Evolutionary conservation across 75 land plant species (phyloP).

Genomic region (Cryptomeria japonica): DNA sequence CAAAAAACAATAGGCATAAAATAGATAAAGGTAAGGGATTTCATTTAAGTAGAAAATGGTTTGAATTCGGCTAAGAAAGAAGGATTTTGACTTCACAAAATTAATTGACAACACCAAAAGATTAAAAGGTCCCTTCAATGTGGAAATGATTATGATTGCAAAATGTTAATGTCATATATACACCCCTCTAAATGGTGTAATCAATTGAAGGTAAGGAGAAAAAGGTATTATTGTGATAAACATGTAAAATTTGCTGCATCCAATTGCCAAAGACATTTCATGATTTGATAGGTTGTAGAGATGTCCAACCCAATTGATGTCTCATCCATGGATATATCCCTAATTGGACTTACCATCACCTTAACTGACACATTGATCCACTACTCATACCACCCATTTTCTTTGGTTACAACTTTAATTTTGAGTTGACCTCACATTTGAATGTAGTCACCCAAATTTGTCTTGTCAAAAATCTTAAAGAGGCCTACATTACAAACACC

Average conservation of each 20-base stretch:
- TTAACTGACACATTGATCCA: slow-evolving; percentile 35
- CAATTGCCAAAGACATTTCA: slow-evolving; percentile 57
- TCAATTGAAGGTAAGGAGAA: no score
- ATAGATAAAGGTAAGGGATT: no score
- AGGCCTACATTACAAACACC: slow-evolving; percentile 17
- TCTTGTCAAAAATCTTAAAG: background rate
- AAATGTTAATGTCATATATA: no score
- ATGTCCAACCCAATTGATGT: slow-evolving; percentile 70
- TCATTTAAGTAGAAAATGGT: no score
- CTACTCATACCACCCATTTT: background rate
- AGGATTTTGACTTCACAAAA: no score
- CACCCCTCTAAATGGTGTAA: no score
- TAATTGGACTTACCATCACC: slow-evolving; percentile 69
- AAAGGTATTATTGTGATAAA: no score
- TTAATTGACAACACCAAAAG: no score
- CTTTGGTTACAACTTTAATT: background rate
- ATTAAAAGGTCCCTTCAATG: no score
- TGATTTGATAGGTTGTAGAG: slow-evolving; percentile 64
- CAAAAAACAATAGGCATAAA: no score
- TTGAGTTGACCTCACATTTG: background rate
- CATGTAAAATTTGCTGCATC: slow-evolving; percentile 30
- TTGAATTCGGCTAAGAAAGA: no score
- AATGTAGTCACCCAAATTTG: background rate
- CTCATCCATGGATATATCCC: slow-evolving; percentile 67
- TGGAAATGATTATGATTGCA: no score